phyloP scores from a whole-genome alignment of 164 flowering plant genomes.

The Berberis vulgaris region DNA sequence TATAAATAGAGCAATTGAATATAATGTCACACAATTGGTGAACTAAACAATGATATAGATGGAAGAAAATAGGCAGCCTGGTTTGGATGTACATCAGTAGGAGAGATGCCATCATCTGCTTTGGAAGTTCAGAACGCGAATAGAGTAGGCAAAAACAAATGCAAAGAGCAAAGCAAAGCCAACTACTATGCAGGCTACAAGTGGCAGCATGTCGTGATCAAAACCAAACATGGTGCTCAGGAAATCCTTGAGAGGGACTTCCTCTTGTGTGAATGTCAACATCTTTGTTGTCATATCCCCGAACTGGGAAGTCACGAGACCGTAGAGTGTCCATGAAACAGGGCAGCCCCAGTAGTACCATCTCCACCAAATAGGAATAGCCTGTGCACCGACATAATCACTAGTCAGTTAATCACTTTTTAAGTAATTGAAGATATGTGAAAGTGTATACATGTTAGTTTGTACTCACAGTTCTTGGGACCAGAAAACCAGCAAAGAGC shows the following conservation, averaged over 20 bases:
- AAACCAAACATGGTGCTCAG: constrained; percentile 13
- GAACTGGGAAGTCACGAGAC: constrained; percentile 21
- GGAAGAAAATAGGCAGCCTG: too few species aligned
- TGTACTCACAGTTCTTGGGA: constrained; percentile 20
- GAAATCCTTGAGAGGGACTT: constrained; percentile 13
- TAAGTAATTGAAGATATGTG: not conserved
- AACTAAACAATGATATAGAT: too few species aligned
- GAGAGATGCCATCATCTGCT: constrained; percentile 10
- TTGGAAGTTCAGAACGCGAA: constrained; percentile 22
- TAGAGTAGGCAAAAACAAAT: constrained; percentile 17
- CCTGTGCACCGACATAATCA: constrained; percentile 11
- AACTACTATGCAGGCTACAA: constrained; percentile 13
- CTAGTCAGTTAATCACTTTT: not conserved
- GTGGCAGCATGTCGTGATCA: constrained; percentile 15
- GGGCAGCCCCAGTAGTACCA: constrained; percentile 27
- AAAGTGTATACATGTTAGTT: not conserved
- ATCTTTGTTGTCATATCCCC: constrained; percentile 13
- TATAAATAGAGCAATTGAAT: too few species aligned
- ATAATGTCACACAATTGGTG: too few species aligned
- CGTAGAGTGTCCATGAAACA: constrained; percentile 21
- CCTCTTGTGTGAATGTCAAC: constrained; percentile 1
- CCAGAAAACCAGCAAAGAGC: constrained; percentile 26
- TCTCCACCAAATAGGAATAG: constrained; percentile 23
- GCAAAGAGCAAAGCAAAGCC: constrained; percentile 24
- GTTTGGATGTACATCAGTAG: too few species aligned